Evolutionary conservation across 2,329 filamentous ascomycete species (phyloP).

Genomic region (Trichoderma sp.): DNA sequence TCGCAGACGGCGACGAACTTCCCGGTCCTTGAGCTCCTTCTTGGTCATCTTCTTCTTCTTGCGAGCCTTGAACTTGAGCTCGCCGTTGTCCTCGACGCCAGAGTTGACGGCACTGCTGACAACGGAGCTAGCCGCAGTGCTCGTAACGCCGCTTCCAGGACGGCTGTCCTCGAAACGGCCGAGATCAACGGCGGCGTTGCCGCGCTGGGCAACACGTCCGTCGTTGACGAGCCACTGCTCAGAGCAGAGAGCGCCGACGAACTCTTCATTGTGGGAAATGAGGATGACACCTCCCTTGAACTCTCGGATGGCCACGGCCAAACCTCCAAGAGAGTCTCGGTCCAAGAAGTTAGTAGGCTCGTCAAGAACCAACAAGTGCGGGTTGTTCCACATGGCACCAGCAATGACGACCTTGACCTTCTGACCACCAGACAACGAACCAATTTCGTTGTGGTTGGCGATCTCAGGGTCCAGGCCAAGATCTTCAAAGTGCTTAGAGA

Average conservation of each 20-base stretch:
- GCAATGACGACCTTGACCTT: constrained; percentile 99
- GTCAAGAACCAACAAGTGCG: constrained; percentile 93
- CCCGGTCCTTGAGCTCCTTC: constrained; percentile 91
- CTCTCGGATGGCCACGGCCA: constrained; percentile 96
- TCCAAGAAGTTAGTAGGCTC: constrained; percentile 99
- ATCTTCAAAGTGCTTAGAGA: constrained; percentile 97
- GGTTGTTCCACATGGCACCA: constrained; percentile 98
- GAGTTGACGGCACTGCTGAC: constrained; percentile 66
- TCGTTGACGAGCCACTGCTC: constrained; percentile 96
- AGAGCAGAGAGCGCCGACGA: constrained; percentile 89
- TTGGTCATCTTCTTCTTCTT: constrained; percentile 99
- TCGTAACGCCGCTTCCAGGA: constrained; percentile 56
- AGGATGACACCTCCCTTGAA: constrained; percentile 98
- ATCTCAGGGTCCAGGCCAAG: constrained; percentile 95
- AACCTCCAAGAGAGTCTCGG: constrained; percentile 91
- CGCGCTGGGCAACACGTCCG: constrained; percentile 82
- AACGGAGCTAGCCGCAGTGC: constrained; percentile 55
- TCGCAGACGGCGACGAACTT: constrained; percentile 79
- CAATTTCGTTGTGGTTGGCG: constrained; percentile 98
- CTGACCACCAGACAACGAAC: constrained; percentile 90
- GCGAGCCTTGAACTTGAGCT: constrained; percentile 81
- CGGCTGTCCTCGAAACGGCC: constrained; percentile 86
- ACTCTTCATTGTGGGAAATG: constrained; percentile 99
- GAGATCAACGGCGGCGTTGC: constrained; percentile 67
- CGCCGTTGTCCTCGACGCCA: constrained; percentile 76